Conservation (phyloP, 2,329 filamentous ascomycete genomes). For the Pseudocercospora fijiensis region DNA sequence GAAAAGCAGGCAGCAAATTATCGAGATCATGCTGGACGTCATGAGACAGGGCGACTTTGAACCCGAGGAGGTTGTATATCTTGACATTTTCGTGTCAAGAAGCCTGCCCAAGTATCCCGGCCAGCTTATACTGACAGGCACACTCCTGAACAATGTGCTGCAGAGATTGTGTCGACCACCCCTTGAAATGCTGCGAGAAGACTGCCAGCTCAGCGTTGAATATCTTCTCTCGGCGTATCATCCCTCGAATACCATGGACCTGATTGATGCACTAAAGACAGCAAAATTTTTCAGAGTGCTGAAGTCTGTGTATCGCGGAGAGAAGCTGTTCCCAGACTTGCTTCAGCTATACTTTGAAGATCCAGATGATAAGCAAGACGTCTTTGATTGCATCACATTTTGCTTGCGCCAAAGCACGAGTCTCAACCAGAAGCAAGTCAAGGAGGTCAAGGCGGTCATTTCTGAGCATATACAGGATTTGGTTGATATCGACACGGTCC, state of each 20-base stretch:
- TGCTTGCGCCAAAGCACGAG: conserved; percentile 66
- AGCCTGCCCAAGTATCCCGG: conserved; percentile 96
- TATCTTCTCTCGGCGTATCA: conserved; percentile 93
- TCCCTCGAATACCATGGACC: conserved; percentile 71
- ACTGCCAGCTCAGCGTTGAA: conserved; percentile 95
- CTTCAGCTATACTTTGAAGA: conserved; percentile 84
- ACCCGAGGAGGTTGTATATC: conserved; percentile 80
- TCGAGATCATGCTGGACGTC: conserved; percentile 85
- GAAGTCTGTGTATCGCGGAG: conserved; percentile 79
- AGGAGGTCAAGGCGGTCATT: conserved; percentile 68
- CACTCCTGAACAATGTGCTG: conserved; percentile 77
- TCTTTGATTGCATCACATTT: conserved; percentile 78
- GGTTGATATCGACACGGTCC: conserved; percentile 63
- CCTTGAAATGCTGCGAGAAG: conserved; percentile 75
- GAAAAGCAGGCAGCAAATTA: conserved; percentile 85
- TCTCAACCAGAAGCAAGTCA: conserved; percentile 67
- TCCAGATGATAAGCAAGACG: conserved; percentile 66
- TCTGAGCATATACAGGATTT: conserved; percentile 65
- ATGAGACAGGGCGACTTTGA: conserved; percentile 78
- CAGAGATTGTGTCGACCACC: conserved; percentile 82
- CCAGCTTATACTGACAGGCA: conserved; percentile 86
- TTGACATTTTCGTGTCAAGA: conserved; percentile 97
- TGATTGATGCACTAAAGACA: conserved; percentile 74
- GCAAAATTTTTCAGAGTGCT: conserved; percentile 88
- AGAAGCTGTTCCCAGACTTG: conserved; percentile 76